A percentile compares a stretch with the other conserved stretches of the same genome.
phyloP scores from a whole-genome alignment of 352 stramenopile genomes.

The Phytophthora palmivora region DNA sequence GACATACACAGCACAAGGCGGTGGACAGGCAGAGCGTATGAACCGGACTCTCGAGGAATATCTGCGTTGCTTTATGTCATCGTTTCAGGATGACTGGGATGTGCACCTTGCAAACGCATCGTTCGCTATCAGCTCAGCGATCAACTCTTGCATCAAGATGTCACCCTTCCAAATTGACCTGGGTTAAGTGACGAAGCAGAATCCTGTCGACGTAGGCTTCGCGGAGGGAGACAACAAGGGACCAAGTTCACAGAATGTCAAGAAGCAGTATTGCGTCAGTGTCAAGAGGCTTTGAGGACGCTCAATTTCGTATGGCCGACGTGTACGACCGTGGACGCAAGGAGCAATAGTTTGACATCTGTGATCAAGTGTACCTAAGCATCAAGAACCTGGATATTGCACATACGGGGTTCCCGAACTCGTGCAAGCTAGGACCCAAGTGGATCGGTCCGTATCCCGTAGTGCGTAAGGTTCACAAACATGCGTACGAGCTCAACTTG shows the following conservation, averaged over 20 bases:
- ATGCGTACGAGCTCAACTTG: slow-evolving; percentile 34
- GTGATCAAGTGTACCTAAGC: slow-evolving; percentile 20
- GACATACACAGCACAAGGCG: slow-evolving; percentile 6
- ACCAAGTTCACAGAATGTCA: no score
- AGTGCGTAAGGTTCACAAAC: slow-evolving; percentile 19
- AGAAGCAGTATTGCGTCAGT: slow-evolving; percentile 6
- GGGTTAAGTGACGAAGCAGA: no score
- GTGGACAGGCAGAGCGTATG: slow-evolving; percentile 3
- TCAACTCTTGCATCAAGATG: no score
- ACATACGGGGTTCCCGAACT: slow-evolving; percentile 24
- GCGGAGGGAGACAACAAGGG: neutral
- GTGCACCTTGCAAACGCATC: slow-evolving; percentile 13
- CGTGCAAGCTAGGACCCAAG: slow-evolving; percentile 23
- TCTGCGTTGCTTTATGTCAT: no score
- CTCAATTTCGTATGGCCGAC: slow-evolving; percentile 21
- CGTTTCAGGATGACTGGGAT: no score
- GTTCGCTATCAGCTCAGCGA: neutral
- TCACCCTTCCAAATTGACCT: no score
- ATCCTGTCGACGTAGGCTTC: neutral
- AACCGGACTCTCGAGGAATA: no score
- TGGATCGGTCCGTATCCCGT: slow-evolving; percentile 24
- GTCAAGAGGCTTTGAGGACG: slow-evolving; percentile 11
- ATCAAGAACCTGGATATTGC: slow-evolving; percentile 27
- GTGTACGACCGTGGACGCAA: no score
- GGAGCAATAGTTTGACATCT: slow-evolving; percentile 20